Percentiles rank a stretch among this genome's conserved stretches.
phyloP scores from a whole-genome alignment of 2,329 filamentous ascomycete species.

The Talaromyces rugulosus region DNA sequence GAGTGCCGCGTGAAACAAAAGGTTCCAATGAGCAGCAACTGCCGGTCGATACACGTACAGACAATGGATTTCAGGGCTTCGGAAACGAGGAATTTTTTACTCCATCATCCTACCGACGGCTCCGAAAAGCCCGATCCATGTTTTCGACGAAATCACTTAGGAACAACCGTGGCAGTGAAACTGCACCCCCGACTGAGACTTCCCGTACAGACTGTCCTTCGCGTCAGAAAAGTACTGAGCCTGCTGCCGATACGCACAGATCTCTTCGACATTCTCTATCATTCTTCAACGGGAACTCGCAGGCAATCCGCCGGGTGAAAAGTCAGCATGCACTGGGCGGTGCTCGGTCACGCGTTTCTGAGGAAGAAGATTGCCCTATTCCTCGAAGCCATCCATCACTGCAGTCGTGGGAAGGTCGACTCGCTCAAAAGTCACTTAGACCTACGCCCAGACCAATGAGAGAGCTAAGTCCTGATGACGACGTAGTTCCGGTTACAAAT shows the following conservation, averaged over 20 bases:
- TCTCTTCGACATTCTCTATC: constrained; percentile 39
- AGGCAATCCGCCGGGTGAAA: constrained; percentile 20
- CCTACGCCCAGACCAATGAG: constrained; percentile 32
- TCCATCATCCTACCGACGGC: constrained; percentile 44
- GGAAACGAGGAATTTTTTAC: constrained; percentile 33
- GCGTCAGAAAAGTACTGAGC: constrained; percentile 1
- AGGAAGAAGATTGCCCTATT: not conserved
- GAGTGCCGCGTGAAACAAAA: not conserved
- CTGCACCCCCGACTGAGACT: constrained; percentile 15
- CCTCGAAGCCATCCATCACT: constrained; percentile 23
- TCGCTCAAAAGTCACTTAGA: constrained; percentile 32
- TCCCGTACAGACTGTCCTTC: constrained; percentile 10
- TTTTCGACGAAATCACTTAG: constrained; percentile 39
- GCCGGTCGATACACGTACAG: constrained; percentile 22
- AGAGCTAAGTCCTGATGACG: constrained; percentile 17
- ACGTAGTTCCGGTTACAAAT: constrained; percentile 9
- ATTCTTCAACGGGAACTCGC: constrained; percentile 31
- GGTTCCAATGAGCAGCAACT: constrained; percentile 10
- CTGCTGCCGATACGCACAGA: constrained; percentile 18
- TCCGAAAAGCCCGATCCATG: constrained; percentile 48
- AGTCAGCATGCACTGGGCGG: constrained; percentile 32
- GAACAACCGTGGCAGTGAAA: constrained; percentile 24
- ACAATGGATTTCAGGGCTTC: constrained; percentile 28
- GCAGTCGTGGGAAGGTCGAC: constrained; percentile 18
- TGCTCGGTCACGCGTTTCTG: constrained; percentile 1